phyloP scores from a whole-genome alignment of 345 rosid genomes.

The Corchorus capsularis region DNA sequence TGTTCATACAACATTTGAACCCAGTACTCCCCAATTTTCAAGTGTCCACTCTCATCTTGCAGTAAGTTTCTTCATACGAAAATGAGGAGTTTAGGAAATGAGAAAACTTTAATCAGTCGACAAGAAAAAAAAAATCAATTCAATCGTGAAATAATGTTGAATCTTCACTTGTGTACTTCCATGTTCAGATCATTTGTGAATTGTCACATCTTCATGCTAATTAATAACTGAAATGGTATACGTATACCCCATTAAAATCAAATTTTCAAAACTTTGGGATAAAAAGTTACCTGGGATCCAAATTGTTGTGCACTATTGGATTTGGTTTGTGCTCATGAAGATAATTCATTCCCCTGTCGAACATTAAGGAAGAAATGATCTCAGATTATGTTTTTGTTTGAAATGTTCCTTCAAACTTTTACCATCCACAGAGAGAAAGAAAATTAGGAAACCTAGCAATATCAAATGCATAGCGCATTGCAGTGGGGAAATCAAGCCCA shows the following conservation, averaged over 20 bases:
- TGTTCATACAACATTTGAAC: conserved; percentile 54
- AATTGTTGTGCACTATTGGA: conserved; percentile 62
- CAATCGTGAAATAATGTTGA: too few relatives aligned
- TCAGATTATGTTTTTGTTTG: background rate
- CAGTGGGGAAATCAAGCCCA: conserved; percentile 48
- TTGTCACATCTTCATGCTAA: too few relatives aligned
- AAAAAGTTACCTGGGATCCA: conserved; percentile 41
- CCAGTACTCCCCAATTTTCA: conserved; percentile 71
- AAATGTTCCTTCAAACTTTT: too few relatives aligned
- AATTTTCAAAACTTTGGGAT: background rate
- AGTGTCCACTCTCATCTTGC: conserved; percentile 57
- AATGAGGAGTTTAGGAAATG: too few relatives aligned
- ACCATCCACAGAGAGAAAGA: background rate
- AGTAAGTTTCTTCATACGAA: conserved; percentile 45
- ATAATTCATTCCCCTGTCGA: conserved; percentile 64
- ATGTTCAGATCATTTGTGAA: too few relatives aligned
- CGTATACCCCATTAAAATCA: background rate
- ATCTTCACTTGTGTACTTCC: too few relatives aligned
- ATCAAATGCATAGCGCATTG: conserved; percentile 57
- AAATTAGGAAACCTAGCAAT: conserved; percentile 44
- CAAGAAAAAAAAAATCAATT: too few relatives aligned
- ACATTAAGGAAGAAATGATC: background rate
- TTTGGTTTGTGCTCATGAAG: conserved; percentile 63
- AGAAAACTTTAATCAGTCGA: too few relatives aligned
- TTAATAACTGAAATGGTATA: too few relatives aligned